Conservation (phyloP, 352 stramenopile genomes). For the Phytophthora boehmeriae region DNA sequence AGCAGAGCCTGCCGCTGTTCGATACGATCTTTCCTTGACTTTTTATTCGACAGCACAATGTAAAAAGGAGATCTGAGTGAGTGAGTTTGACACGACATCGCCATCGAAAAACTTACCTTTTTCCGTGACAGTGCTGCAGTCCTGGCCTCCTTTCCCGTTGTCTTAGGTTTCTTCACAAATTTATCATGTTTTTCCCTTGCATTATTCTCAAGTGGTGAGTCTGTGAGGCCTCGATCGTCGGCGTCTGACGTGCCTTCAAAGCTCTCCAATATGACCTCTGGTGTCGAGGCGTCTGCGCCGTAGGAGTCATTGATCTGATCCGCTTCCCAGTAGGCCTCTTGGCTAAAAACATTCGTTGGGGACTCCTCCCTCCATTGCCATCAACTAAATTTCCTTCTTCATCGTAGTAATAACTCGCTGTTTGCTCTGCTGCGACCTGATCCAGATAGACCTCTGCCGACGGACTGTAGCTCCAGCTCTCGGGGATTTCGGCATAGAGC, state of each 20-base stretch:
- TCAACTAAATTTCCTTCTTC: conserved; percentile 24
- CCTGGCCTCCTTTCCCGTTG: conserved; percentile 5
- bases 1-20: conserved; percentile 56
- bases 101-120: conserved; percentile 7
- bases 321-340: conserved; percentile 59
- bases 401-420: conserved; percentile 34
- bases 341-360: conserved; percentile 37
- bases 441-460: conserved; percentile 25
- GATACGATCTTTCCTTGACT: conserved; percentile 60
- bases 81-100: neutral
- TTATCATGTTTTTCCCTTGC: conserved; percentile 5
- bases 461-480: conserved; percentile 16
- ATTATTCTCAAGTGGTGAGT: neutral
- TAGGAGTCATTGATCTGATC: conserved; percentile 32
- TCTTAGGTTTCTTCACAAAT: conserved; percentile 11
- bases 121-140: conserved; percentile 25
- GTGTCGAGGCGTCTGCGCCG: conserved; percentile 2
- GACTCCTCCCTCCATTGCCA: conserved; percentile 21
- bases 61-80: neutral
- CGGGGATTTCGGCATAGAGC: neutral
- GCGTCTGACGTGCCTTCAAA: conserved; percentile 11
- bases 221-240: conserved; percentile 1
- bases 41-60: conserved; percentile 6
- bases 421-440: conserved; percentile 23
- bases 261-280: neutral